Base-by-base conservation (phyloP, 169 alveolate species). In the Cryptosporidium ubiquitum region DNA sequence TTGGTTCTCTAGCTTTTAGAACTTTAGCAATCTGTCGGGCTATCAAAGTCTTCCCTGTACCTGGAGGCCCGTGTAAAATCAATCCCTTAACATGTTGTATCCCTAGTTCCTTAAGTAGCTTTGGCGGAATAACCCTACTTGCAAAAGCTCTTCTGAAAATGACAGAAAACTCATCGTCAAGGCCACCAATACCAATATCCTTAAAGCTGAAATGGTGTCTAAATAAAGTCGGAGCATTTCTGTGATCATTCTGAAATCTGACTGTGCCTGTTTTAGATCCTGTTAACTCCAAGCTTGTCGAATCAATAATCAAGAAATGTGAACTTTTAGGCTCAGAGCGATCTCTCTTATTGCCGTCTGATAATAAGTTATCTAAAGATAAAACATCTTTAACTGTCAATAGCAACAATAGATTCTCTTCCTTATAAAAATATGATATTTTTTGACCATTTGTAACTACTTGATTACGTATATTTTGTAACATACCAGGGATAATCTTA, bases 131-230 rank as follows among this genome's bases (percentile, higher is more conserved):
- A 57, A 98, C 95, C 58, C 99, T 95, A n/a, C 99, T 95, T 12
- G 99, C 99, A 91, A 99, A 99, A 3, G 99, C 99, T 79, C 99
- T 95, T 84, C 99, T 95, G 94, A 99, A 98, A n/a, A 99, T 99
- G 84, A 94, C 96, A n/a, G 98, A 97, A 58, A 98, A 96, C 91
- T 98, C 99, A 75, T 92, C 92, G 73, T 97, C 99, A 51, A 97
- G 93, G 33, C 98, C 98, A 33, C 98, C 97, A n/a, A 95, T 94
- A 68, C 99, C 99, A 84, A 97, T 91, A 57, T 95, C 97, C 57
- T 95, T 97, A 85, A 97, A 97, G 70, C 95, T 95, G 93, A 96
- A 96, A 68, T 95, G 96, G 12, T 95, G 95, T 42, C 94, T 86
- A 70, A 94, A 93, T n/a, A 94, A 86, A 9, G 75, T 91, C 85